These are phyloP conservation scores for Neurospora africana DNA, from an alignment of 495 filamentous ascomycete species.

Conservation along the genomic window DNA sequence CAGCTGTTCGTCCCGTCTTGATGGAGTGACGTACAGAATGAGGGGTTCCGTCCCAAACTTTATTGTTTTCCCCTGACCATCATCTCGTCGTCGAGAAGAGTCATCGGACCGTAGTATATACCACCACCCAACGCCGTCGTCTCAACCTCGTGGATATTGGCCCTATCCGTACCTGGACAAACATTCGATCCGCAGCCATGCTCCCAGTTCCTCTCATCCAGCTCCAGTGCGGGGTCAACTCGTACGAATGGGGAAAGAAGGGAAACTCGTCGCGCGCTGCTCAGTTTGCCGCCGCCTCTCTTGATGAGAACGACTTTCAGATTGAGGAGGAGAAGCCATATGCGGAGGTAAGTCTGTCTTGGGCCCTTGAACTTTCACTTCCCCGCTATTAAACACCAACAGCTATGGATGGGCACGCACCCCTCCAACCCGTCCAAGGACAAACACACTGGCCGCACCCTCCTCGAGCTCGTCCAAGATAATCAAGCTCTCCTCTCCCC, in stretches of 20 bases:
- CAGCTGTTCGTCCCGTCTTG: background rate
- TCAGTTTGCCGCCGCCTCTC: slow-evolving; percentile 67
- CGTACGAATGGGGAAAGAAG: slow-evolving; percentile 97
- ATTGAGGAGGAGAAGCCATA: slow-evolving; percentile 80
- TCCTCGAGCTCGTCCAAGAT: slow-evolving; percentile 82
- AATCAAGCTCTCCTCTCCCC: slow-evolving; percentile 72
- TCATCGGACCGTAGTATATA: background rate
- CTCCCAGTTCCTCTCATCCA: slow-evolving; percentile 67
- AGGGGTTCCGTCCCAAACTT: background rate
- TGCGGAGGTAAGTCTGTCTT: slow-evolving; percentile 51
- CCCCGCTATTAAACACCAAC: slow-evolving; percentile 4
- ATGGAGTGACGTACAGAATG: background rate
- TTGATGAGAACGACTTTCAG: slow-evolving; percentile 50
- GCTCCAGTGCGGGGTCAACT: slow-evolving; percentile 93
- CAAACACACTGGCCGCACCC: slow-evolving; percentile 66
- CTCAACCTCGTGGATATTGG: background rate
- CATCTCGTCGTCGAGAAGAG: background rate
- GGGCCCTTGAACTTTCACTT: too few relatives aligned
- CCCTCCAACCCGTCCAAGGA: slow-evolving; percentile 92
- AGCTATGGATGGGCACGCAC: slow-evolving; percentile 99
- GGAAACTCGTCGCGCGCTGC: slow-evolving; percentile 71
- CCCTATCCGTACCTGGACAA: background rate
- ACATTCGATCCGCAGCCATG: background rate
- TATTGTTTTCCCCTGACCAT: background rate
- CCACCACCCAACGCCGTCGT: background rate